Conservation (phyloP, 768 basidiomycete genomes). For the Chalciporus sphaerocephalus region DNA sequence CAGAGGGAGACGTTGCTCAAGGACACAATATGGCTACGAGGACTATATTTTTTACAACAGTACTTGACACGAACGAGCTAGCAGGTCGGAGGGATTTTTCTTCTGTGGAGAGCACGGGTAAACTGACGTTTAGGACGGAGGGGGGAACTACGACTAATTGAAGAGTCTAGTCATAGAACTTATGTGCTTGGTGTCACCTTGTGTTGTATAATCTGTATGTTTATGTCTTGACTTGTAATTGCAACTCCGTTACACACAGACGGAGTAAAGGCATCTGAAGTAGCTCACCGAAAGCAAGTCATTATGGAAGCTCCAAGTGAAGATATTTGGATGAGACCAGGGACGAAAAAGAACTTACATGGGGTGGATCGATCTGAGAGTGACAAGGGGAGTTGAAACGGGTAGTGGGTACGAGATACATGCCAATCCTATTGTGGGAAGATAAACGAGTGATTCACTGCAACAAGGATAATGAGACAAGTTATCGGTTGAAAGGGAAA, state of each 20-base stretch:
- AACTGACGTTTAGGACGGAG: neutral
- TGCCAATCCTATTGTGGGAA: slow-evolving; percentile 5
- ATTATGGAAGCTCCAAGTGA: neutral
- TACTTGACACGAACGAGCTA: slow-evolving; percentile 1
- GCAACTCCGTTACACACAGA: neutral
- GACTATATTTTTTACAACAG: slow-evolving; percentile 5
- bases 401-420: slow-evolving; percentile 6
- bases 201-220: neutral
- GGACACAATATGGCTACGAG: neutral
- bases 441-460: slow-evolving; percentile 1
- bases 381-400: neutral
- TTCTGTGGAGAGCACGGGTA: neutral
- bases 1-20: slow-evolving; percentile 1
- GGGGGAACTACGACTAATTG: no score
- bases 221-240: neutral
- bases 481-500: slow-evolving; percentile 6
- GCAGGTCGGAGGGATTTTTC: neutral
- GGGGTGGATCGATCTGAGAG: neutral
- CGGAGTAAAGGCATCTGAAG: neutral
- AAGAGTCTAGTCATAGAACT: no score
- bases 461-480: neutral
- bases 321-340: neutral
- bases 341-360: neutral
- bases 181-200: no score
- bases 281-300: neutral